Evolutionary conservation across 768 basidiomycete species (phyloP), one percentile per base, ranked within the genome.

Genomic region (Tephrocybe sp.): DNA sequence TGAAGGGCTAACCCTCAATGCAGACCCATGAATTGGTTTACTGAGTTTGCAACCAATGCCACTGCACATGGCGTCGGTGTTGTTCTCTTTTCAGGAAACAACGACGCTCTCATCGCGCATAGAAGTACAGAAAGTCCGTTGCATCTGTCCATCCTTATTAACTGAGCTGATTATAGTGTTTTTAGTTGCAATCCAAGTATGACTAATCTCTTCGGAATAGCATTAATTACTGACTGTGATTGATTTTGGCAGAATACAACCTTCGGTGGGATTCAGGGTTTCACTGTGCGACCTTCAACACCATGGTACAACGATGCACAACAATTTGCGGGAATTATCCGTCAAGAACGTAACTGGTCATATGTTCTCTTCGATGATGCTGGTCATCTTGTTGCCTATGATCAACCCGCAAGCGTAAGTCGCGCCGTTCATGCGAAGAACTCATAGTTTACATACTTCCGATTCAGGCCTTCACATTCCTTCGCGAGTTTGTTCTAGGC

Each of bases 231-330:
- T 53, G 4, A 31, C 14, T 43, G 16, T 7, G 16, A 16, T 26
- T 52, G 48, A 48, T 16, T 13, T 39, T 8, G 39, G 0, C 45
- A 88, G 84, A 90, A 90, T 58, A 87, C 86, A 20, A 88, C 88
- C 0, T 90, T 89, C 56, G 87, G 85, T 20, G 87, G 85, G 5
- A 82, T 83, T 38, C 84, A 81, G 65, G 88, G 88, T 3, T 90
- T 90, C 63, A 82, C 83, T 3, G 72, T 79, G 41, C 73, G 76
- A 51, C 88, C 88, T 0, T 76, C 82, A 2, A 89, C 88, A 0
- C 77, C 82, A 0, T 89, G 86, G 85, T 68, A 66, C 48, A 80
- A 82, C 45, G 83, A 86, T 46, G 60, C 64, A 1, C 80, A 81
- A 11, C 68, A 79, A 47, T 75, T 80, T 48, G 84, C 80, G 0